phyloP scores from a whole-genome alignment of 441 rosid genomes.

The Isatis lusitanica region DNA sequence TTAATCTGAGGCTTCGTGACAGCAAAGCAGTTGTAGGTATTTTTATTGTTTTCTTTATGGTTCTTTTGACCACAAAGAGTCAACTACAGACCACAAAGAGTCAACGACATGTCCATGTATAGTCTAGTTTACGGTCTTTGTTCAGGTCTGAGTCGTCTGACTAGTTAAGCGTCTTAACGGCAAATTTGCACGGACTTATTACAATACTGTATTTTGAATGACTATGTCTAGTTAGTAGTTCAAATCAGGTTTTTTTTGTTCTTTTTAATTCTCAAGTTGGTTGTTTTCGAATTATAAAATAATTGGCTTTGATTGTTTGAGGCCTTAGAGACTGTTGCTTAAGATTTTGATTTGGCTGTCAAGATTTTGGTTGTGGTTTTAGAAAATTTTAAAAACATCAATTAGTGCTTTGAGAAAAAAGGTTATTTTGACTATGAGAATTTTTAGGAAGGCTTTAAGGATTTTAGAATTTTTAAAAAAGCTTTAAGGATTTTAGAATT shows the following conservation, averaged over 20 bases:
- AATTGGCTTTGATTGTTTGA: too few relatives aligned
- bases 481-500: too few relatives aligned
- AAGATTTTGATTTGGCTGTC: too few relatives aligned
- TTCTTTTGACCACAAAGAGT: neutral
- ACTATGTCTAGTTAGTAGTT: neutral
- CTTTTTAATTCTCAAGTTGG: too few relatives aligned
- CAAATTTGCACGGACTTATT: neutral
- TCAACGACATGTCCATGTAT: constrained; percentile 11
- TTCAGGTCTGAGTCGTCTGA: neutral
- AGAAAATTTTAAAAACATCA: too few relatives aligned
- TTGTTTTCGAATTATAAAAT: too few relatives aligned
- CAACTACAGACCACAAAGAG: constrained; percentile 14
- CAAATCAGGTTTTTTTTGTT: neutral
- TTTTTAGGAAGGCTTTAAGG: too few relatives aligned
- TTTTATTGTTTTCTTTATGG: neutral
- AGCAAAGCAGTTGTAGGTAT: constrained; percentile 11
- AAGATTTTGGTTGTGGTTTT: too few relatives aligned
- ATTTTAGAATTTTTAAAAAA: too few relatives aligned
- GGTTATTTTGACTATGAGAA: too few relatives aligned
- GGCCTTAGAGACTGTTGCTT: too few relatives aligned
- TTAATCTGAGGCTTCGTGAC: constrained; percentile 23
- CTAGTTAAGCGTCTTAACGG: neutral
- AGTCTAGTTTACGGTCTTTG: constrained; percentile 12
- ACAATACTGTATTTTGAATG: neutral
- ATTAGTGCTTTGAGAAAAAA: too few relatives aligned